Evolutionary conservation across 2,329 filamentous ascomycete species (phyloP).

Genomic region (Clonostachys chloroleuca): DNA sequence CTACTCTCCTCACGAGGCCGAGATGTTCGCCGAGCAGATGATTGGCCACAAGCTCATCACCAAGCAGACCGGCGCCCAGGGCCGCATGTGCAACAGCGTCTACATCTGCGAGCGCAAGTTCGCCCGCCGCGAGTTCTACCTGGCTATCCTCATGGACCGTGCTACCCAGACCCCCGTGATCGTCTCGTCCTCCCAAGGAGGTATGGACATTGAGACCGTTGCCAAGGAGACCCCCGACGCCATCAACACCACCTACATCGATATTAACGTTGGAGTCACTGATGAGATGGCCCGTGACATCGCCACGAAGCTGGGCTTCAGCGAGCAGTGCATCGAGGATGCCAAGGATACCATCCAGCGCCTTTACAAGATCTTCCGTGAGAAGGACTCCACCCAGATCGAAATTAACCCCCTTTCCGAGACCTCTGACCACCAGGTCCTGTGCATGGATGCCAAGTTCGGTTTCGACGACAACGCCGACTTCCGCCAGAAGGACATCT

Average conservation of each 20-base stretch:
- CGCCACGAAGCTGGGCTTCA: conserved; percentile 90
- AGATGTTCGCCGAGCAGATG: conserved; percentile 99
- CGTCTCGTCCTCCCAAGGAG: conserved; percentile 95
- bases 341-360: conserved; percentile 97
- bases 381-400: conserved; percentile 98
- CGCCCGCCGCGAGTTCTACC: conserved; percentile 97
- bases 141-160: conserved; percentile 98
- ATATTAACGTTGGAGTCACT: conserved; percentile 93
- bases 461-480: conserved; percentile 98
- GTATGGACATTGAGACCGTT: conserved; percentile 98
- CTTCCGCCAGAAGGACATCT: conserved; percentile 96
- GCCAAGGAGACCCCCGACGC: conserved; percentile 97
- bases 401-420: conserved; percentile 99
- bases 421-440: conserved; percentile 95
- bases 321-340: conserved; percentile 93
- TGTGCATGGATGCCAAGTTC: conserved; percentile 99
- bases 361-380: conserved; percentile 97
- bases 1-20: conserved; percentile 93
- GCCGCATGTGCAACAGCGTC: conserved; percentile 93
- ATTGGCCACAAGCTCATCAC: conserved; percentile 99
- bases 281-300: conserved; percentile 91
- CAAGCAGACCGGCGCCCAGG: conserved; percentile 94
- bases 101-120: conserved; percentile 99
- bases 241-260: conserved; percentile 88
- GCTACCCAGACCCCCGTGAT: conserved; percentile 88